These are phyloP conservation scores for Penicillium lagena DNA, from an alignment of 495 filamentous ascomycete genomes.

Conservation along the genomic window DNA sequence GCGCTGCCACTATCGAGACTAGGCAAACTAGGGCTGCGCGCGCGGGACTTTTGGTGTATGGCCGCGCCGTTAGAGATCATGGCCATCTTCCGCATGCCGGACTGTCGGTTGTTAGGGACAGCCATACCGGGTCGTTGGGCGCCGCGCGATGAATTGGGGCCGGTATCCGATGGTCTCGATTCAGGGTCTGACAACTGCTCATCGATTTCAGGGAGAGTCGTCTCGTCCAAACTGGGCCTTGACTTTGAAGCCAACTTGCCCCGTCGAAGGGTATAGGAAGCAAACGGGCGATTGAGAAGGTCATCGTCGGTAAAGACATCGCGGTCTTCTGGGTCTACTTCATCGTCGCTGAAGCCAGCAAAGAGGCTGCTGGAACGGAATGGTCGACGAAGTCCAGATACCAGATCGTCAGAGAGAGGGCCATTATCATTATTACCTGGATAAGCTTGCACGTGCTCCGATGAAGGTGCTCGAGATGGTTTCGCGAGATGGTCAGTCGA, in stretches of 20 bases:
- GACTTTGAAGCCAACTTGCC: conserved; percentile 35
- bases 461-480: conserved; percentile 12
- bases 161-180: conserved; percentile 16
- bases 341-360: conserved; percentile 64
- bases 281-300: conserved; percentile 37
- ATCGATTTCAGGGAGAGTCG: conserved; percentile 31
- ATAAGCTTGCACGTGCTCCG: conserved; percentile 57
- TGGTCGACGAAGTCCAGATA: conserved; percentile 57
- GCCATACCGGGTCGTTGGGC: conserved; percentile 13
- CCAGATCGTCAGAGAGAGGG: conserved; percentile 53
- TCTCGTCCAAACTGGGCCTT: conserved; percentile 29
- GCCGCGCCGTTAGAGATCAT: conserved; percentile 73
- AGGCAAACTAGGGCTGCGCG: conserved; percentile 69
- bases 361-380: conserved; percentile 78
- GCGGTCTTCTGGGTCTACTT: conserved; percentile 25
- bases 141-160: conserved; percentile 13
- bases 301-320: conserved; percentile 46
- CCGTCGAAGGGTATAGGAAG: conserved; percentile 35
- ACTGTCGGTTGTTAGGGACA: conserved; percentile 31
- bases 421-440: conserved; percentile 82
- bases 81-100: conserved; percentile 56
- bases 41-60: conserved; percentile 56
- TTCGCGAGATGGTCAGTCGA: conserved; percentile 8
- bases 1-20: conserved; percentile 48
- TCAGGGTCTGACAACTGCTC: conserved; percentile 32